Percentiles rank a stretch among this genome's conserved stretches.
Conservation (phyloP, 176 grass and related monocot genomes). For the Thalia dealbata region DNA sequence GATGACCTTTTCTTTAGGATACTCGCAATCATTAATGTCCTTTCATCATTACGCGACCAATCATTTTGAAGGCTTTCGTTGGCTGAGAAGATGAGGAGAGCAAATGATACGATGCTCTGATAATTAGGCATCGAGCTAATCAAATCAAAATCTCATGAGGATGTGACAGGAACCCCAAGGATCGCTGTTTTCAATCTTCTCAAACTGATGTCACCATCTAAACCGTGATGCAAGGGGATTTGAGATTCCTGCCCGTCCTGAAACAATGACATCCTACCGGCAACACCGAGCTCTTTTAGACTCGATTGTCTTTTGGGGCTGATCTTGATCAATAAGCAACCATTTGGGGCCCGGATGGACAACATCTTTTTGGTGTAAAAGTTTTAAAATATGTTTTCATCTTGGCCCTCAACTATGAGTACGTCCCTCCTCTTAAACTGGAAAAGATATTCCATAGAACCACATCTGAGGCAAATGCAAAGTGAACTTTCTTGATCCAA, state of each 20-base stretch:
- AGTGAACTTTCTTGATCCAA: too few relatives aligned
- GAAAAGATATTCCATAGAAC: too few relatives aligned
- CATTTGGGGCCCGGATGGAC: neutral
- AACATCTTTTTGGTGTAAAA: neutral
- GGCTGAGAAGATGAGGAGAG: neutral
- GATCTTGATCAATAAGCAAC: neutral
- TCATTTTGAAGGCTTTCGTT: neutral
- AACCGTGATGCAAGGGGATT: neutral
- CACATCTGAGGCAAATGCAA: too few relatives aligned
- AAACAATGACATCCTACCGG: neutral
- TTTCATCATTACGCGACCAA: neutral
- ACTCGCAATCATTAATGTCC: neutral
- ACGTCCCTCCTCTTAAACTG: too few relatives aligned
- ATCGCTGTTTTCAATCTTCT: neutral
- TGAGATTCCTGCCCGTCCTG: neutral
- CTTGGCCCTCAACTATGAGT: neutral
- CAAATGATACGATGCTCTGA: neutral
- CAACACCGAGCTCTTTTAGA: neutral
- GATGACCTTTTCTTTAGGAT: neutral
- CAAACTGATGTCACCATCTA: neutral
- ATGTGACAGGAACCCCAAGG: neutral
- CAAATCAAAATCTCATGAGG: neutral
- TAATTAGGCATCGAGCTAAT: neutral
- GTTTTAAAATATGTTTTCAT: neutral
- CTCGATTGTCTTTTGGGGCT: too few relatives aligned